These are phyloP conservation scores for Mortierella sp. DNA, from an alignment of 371 early-diverging fungal genomes.

Conservation along the genomic window DNA sequence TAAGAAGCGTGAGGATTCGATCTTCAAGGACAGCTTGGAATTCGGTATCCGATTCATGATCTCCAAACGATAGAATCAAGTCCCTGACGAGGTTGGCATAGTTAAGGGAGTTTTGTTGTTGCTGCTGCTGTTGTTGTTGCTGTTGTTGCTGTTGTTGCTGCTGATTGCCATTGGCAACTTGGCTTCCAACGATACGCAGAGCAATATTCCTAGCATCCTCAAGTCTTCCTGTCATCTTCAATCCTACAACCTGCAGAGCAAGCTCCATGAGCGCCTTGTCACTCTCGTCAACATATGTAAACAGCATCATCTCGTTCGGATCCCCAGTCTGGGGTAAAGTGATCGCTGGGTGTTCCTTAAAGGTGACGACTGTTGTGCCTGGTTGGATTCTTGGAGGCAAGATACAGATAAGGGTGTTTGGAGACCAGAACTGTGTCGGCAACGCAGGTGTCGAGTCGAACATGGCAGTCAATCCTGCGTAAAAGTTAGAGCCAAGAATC, in stretches of 20 bases:
- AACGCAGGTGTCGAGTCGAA: constrained; percentile 70
- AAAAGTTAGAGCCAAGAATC: constrained; percentile 82
- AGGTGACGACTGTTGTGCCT: constrained; percentile 82
- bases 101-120: constrained; percentile 36
- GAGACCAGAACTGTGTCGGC: constrained; percentile 76
- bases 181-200: constrained; percentile 79
- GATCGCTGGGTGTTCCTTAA: constrained; percentile 69
- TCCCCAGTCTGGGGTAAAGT: constrained; percentile 45
- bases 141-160: constrained; percentile 33
- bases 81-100: constrained; percentile 45
- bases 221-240: constrained; percentile 83
- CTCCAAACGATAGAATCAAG: constrained; percentile 46
- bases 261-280: constrained; percentile 90
- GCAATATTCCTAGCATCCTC: constrained; percentile 82
- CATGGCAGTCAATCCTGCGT: constrained; percentile 68
- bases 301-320: constrained; percentile 64
- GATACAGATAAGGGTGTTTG: constrained; percentile 83
- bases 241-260: constrained; percentile 86
- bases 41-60: constrained; percentile 19
- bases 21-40: constrained; percentile 41
- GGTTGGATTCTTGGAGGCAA: constrained; percentile 81
- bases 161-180: constrained; percentile 56
- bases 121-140: constrained; percentile 28
- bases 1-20: constrained; percentile 38
- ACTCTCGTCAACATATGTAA: constrained; percentile 73